Evolutionary conservation across 2,329 filamentous ascomycete species (phyloP).

Genomic region (Hortaea werneckii): DNA sequence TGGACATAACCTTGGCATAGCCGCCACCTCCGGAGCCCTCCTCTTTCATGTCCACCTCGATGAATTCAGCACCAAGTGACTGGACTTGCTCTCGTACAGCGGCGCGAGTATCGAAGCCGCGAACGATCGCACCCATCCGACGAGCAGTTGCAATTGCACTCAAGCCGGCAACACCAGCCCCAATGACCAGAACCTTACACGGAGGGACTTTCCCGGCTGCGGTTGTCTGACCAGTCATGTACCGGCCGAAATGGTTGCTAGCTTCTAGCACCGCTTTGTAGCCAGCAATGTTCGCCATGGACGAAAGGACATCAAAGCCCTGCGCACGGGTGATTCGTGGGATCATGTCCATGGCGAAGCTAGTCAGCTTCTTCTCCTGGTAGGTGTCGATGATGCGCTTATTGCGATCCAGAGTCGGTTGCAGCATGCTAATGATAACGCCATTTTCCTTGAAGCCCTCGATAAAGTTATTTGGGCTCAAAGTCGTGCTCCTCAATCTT

Average conservation of each 20-base stretch:
- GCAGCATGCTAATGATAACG: slow-evolving; percentile 72
- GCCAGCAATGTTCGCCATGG: slow-evolving; percentile 89
- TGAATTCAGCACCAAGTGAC: slow-evolving; percentile 79
- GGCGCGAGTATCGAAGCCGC: slow-evolving; percentile 84
- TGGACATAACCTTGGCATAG: slow-evolving; percentile 90
- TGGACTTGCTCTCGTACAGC: slow-evolving; percentile 83
- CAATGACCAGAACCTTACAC: slow-evolving; percentile 82
- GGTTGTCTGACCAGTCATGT: slow-evolving; percentile 80
- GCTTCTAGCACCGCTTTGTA: slow-evolving; percentile 89
- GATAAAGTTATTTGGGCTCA: slow-evolving; percentile 50
- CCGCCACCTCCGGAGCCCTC: slow-evolving; percentile 76
- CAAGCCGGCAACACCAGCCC: slow-evolving; percentile 77
- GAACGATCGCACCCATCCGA: slow-evolving; percentile 77
- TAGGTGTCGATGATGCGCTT: slow-evolving; percentile 63
- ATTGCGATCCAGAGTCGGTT: slow-evolving; percentile 61
- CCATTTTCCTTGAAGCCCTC: slow-evolving; percentile 57
- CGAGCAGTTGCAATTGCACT: slow-evolving; percentile 81
- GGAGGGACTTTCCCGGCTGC: slow-evolving; percentile 85
- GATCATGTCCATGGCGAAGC: slow-evolving; percentile 88
- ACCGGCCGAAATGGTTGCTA: slow-evolving; percentile 79
- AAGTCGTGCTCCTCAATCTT: slow-evolving; percentile 39
- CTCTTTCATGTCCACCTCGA: slow-evolving; percentile 77
- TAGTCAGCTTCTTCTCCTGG: slow-evolving; percentile 58
- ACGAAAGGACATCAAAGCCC: slow-evolving; percentile 76
- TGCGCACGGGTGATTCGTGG: slow-evolving; percentile 83